A percentile compares a stretch with the other conserved stretches of the same genome.
phyloP scores from a whole-genome alignment of 139 green algal genomes.

The Dunaliella sp. region DNA sequence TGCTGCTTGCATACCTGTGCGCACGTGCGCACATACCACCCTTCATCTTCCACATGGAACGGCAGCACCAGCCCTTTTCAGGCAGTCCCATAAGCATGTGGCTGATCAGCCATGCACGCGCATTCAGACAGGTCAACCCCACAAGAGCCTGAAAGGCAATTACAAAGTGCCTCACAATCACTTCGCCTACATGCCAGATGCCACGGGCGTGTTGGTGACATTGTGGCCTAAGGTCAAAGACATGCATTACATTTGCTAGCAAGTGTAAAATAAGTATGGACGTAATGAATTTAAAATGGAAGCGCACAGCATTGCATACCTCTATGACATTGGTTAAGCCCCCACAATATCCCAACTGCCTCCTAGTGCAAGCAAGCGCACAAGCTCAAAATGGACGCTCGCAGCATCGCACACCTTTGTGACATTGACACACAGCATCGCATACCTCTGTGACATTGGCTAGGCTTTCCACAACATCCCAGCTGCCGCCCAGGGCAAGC shows the following conservation, averaged over 20 bases:
- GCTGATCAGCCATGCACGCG: too few species aligned
- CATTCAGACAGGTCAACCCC: too few species aligned
- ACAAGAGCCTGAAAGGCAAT: too few species aligned
- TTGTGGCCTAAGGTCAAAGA: too few species aligned
- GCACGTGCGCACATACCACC: too few species aligned
- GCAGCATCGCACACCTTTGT: slow-evolving; percentile 58
- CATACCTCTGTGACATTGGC: slow-evolving; percentile 53
- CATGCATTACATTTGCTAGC: background rate
- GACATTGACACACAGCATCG: background rate
- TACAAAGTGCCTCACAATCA: too few species aligned
- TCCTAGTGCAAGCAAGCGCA: slow-evolving; percentile 64
- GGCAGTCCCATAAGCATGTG: too few species aligned
- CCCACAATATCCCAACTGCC: slow-evolving; percentile 36
- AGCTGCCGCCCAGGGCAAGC: slow-evolving; percentile 43
- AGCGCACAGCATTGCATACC: slow-evolving; percentile 9
- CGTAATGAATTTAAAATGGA: background rate
- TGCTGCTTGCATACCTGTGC: too few species aligned
- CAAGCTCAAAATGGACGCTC: slow-evolving; percentile 5
- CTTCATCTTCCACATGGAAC: too few species aligned
- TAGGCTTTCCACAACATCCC: slow-evolving; percentile 39
- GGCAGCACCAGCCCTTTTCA: too few species aligned
- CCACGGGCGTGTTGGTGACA: too few species aligned
- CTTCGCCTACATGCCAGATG: too few species aligned
- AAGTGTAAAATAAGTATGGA: background rate
- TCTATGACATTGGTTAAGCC: slow-evolving; percentile 50